Conservation (phyloP, 2,329 filamentous ascomycete genomes). For the Botrytis fragariae region DNA sequence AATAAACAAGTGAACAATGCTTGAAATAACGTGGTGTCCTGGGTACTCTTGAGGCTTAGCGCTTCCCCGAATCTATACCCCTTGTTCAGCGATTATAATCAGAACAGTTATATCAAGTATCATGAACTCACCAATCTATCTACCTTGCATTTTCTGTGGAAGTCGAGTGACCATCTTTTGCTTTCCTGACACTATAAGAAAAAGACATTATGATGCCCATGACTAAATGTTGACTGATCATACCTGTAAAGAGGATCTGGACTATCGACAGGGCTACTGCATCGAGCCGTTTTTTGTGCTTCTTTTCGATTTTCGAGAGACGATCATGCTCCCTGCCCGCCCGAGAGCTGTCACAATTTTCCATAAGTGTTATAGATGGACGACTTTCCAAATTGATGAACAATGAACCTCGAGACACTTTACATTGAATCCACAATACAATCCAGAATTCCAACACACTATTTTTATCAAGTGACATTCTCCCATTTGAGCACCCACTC, state of each 20-base stretch:
- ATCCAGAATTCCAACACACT: not conserved
- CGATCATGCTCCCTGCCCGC: not conserved
- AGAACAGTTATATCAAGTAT: not conserved
- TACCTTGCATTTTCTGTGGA: not conserved
- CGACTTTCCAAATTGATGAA: not conserved
- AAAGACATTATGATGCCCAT: not conserved
- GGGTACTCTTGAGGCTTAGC: constrained; percentile 24
- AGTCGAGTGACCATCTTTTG: not conserved
- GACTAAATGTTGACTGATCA: constrained; percentile 3
- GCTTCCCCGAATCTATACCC: constrained; percentile 15
- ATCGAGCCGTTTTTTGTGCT: constrained; percentile 9
- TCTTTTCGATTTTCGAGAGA: constrained; percentile 7
- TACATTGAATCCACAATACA: not conserved
- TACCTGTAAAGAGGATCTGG: not conserved
- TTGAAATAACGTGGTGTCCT: constrained; percentile 28
- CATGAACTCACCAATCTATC: not conserved
- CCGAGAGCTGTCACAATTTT: constrained; percentile 3
- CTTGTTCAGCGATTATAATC: constrained; percentile 12
- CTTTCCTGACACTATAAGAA: not conserved
- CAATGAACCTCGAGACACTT: not conserved
- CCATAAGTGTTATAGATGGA: not conserved
- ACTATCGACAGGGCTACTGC: constrained; percentile 15
- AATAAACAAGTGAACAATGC: constrained; percentile 21
- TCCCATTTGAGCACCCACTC: not conserved
- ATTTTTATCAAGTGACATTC: not conserved